Percentiles rank a stretch among this genome's conserved stretches.
Evolutionary conservation across 805 yeast genomes (phyloP).

Genomic region (Wickerhamiella sergipiensis): DNA sequence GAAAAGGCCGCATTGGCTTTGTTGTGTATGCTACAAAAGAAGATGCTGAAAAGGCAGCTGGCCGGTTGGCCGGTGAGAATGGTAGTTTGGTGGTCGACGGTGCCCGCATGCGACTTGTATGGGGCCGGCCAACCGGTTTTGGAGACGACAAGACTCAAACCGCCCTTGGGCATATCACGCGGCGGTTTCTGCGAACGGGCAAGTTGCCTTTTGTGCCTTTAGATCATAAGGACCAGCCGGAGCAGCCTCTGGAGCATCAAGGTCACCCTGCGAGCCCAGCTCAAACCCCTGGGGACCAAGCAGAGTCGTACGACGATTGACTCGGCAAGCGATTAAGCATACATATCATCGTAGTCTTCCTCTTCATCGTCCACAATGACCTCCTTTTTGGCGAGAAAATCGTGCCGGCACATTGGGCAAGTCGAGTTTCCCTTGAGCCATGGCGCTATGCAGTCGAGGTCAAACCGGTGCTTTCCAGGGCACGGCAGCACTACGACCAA

Average conservation of each 20-base stretch:
- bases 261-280: no score
- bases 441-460: conserved; percentile 79
- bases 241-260: no score
- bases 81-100: conserved; percentile 22
- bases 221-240: no score
- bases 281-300: no score
- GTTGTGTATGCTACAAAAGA: conserved; percentile 37
- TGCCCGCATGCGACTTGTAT: conserved; percentile 18
- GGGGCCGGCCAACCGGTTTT: conserved; percentile 21
- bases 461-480: conserved; percentile 55
- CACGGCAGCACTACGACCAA: conserved; percentile 68
- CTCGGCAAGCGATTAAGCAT: conserved; percentile 35
- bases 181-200: conserved; percentile 5
- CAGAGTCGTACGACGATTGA: neutral
- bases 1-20: conserved; percentile 50
- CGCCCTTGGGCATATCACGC: conserved; percentile 7
- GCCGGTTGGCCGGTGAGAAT: conserved; percentile 2
- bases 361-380: conserved; percentile 38
- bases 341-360: conserved; percentile 63
- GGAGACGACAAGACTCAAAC: conserved; percentile 9
- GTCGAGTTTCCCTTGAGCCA: conserved; percentile 53
- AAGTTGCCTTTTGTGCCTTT: neutral
- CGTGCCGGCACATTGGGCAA: conserved; percentile 79
- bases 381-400: conserved; percentile 41
- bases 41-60: conserved; percentile 35